Base-by-base conservation (phyloP, 2,329 filamentous ascomycete species). In the Chaetomiaceae sp. region DNA sequence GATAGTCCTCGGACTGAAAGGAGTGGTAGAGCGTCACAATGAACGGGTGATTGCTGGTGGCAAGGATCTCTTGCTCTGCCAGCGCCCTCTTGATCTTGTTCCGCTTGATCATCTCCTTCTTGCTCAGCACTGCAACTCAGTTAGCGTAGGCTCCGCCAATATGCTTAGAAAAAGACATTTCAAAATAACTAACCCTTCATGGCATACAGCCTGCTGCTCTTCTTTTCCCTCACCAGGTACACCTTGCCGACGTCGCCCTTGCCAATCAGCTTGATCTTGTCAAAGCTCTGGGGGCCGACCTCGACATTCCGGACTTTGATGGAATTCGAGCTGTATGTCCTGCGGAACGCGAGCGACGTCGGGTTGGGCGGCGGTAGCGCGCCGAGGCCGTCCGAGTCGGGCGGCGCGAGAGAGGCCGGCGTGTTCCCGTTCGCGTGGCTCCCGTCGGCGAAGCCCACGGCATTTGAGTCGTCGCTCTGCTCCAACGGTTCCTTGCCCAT, bases 41-140 rank as follows among this genome's bases (percentile, higher is more conserved):
- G 67, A 98, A 98, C 0, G 93, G 93, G 61, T 98, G 93, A 60
- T 98, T 98, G 74, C 91, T 97, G 34, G 93, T 98, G 8, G 93
- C 93, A 44, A 98, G 74, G 55, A 98, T 98, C 67, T 98, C 93
- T 65, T 97, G 93, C 69, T 98, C 93, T 30, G 93, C 93, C 57
- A 98, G 75, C 12, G 93, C 93, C 63, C 93, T 83, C 78, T 98
- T 98, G 72, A 98, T 98, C 78, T 98, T 98, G 75, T 98, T 98
- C 48, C 93, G 86, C 74, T 98, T 98, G 69, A 98, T 98, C 93
- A 98, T 98, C 68, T 98, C 93, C 74, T 97, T 96, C 71, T 98
- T 98, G 76, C 90, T 97, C 67, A 98, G 66, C 6, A 98, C 93
- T 97, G 45, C 38, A 43, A 42, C 42, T 33, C 20, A n/a, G 65